Evolutionary conservation across 208 protist species (phyloP), one percentile per base, ranked within the genome.

Genomic region (Angomonas deanei): DNA sequence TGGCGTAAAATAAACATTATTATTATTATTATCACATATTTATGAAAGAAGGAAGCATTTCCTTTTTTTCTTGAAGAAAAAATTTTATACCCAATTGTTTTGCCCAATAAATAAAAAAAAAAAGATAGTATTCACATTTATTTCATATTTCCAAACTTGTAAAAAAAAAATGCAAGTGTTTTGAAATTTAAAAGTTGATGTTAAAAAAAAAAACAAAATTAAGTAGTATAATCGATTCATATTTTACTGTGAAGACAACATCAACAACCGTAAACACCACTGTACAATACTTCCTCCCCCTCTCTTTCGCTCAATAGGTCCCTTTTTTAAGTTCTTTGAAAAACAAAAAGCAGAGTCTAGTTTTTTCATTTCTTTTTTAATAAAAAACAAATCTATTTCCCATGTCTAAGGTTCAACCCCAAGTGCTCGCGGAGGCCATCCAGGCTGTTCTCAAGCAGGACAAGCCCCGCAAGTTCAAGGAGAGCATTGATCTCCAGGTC

Each of bases 401-500:
- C 63, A 96, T 96, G 88, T 94, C 88, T 61, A 95, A 96, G 86
- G 93, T 94, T 72, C 66, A 74, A 23, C 86, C 87, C 34, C 74
- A 78, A 60, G 65, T 80, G 55, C 72, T 96, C 46, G 69, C 74
- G 33, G 90, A 96, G 78, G 80, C 83, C 68, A 94, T 96, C 65
- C 81, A 93, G 76, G 70, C 77, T 52, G 76, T 96, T 50, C 74
- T 93, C 32, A 84, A 58, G 33, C 66, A 58, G 59, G 70, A 76
- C 26, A 96, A 96, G 87, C 75, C 90, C 75, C 78, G 97, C 62
- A 97, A 97, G 73, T 99, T 99, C 90, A 70, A 91, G 42, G 98
- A 99, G 91, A 98, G 97, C 70, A 85, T 99, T 64, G 99, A 99
- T 71, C 91, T 99, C 21, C 98, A 99, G 90, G 95, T 99, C 67